These are phyloP conservation scores for Parsonsia alboflavescens DNA, from an alignment of 257 asterid species.

Conservation along the genomic window DNA sequence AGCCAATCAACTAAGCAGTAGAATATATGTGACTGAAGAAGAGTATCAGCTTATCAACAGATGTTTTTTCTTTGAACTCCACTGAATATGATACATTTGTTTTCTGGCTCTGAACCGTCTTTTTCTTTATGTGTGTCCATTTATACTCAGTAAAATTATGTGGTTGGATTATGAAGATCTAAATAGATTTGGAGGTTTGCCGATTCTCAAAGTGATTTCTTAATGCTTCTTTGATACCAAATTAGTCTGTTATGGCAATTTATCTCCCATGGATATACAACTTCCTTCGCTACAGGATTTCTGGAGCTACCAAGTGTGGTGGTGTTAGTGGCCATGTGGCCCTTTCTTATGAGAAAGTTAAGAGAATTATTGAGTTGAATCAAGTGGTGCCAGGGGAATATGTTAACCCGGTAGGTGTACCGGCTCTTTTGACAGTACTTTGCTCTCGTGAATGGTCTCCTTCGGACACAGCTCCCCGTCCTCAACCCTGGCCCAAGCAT, in stretches of 20 bases:
- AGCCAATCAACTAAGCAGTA: conserved; percentile 34
- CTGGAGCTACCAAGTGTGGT: not conserved
- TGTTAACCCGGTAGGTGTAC: not conserved
- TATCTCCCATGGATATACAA: too few relatives aligned
- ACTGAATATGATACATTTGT: not conserved
- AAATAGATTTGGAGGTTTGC: not conserved
- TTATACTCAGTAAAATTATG: not conserved
- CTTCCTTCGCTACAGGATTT: not conserved
- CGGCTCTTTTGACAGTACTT: not conserved
- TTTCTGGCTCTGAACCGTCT: not conserved
- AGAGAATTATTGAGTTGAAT: conserved; percentile 1
- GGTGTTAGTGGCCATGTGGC: not conserved
- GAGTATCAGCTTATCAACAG: not conserved
- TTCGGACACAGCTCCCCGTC: not conserved
- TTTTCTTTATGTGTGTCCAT: not conserved
- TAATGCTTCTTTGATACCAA: not conserved
- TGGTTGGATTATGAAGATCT: not conserved
- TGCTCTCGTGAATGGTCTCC: not conserved
- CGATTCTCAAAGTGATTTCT: not conserved
- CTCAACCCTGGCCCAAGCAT: not conserved
- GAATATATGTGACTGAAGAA: conserved; percentile 11
- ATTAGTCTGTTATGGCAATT: not conserved
- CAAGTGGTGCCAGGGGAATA: not conserved
- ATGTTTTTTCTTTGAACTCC: not conserved
- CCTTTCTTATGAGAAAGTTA: not conserved